Percentiles rank a stretch among this genome's conserved stretches.
phyloP scores from a whole-genome alignment of 2,329 filamentous ascomycete genomes.

The Colletotrichum navitas region DNA sequence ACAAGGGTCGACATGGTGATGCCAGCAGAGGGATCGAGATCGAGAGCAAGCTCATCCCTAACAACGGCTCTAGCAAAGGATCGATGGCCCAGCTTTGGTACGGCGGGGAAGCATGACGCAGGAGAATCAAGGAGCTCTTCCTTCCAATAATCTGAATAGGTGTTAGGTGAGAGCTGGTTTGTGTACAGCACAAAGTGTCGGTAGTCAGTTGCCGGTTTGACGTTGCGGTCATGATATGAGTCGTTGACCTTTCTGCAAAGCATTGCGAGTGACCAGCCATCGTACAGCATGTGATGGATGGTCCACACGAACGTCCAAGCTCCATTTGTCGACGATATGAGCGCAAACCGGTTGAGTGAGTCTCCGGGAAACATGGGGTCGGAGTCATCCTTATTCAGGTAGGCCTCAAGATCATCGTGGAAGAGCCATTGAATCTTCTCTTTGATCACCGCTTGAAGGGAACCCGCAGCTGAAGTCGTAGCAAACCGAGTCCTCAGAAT shows the following conservation, averaged over 20 bases:
- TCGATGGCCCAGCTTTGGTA: neutral
- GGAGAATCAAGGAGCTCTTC: neutral
- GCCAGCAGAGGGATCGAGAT: neutral
- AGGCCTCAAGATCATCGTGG: constrained; percentile 27
- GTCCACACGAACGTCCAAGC: constrained; percentile 43
- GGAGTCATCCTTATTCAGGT: constrained; percentile 25
- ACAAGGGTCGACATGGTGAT: constrained; percentile 43
- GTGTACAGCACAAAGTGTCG: constrained; percentile 26
- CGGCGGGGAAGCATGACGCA: constrained; percentile 6
- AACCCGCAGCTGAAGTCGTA: constrained; percentile 23
- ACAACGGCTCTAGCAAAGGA: constrained; percentile 25
- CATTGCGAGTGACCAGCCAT: constrained; percentile 31
- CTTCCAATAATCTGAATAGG: constrained; percentile 7
- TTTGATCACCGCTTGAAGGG: constrained; percentile 64
- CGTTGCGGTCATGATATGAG: neutral
- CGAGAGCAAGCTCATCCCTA: constrained; percentile 8
- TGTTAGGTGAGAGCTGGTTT: neutral
- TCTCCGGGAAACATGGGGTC: constrained; percentile 44
- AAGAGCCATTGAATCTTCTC: constrained; percentile 14
- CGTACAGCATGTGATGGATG: constrained; percentile 39
- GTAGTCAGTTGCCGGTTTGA: constrained; percentile 16
- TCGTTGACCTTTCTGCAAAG: constrained; percentile 22
- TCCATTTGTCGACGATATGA: constrained; percentile 26
- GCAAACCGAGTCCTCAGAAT: constrained; percentile 45
- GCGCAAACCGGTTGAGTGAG: constrained; percentile 43